Evolutionary conservation across 345 rosid species (phyloP).

Genomic region (Hibiscus mutabilis): DNA sequence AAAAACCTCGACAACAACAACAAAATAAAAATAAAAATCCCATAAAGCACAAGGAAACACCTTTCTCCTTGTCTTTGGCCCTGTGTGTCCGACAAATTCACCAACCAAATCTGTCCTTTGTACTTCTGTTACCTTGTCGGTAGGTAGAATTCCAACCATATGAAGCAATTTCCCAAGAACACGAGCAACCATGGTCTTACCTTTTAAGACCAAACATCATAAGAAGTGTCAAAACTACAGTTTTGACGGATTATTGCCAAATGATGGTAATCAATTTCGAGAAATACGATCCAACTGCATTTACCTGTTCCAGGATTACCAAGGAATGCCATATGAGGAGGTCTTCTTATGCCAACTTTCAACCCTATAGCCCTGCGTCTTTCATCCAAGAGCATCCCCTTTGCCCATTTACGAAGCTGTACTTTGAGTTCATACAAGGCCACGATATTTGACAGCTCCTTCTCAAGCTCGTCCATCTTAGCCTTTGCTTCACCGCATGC

Average conservation of each 20-base stretch:
- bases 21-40: not conserved
- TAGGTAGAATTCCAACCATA: slow-evolving; percentile 88
- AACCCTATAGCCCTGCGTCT: slow-evolving; percentile 85
- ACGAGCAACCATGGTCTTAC: slow-evolving; percentile 98
- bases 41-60: slow-evolving; percentile 21
- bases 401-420: slow-evolving; percentile 93
- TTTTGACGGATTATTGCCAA: not conserved
- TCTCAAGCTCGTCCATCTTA: slow-evolving; percentile 89
- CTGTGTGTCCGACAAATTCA: slow-evolving; percentile 96
- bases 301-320: slow-evolving; percentile 98
- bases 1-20: not conserved
- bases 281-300: not conserved
- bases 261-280: not conserved
- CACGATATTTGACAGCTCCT: slow-evolving; percentile 60
- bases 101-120: slow-evolving; percentile 99
- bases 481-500: slow-evolving; percentile 72
- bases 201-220: slow-evolving; percentile 28
- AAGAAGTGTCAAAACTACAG: not conserved
- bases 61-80: slow-evolving; percentile 95
- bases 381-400: slow-evolving; percentile 98
- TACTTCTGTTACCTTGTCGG: slow-evolving; percentile 81
- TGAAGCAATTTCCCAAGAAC: slow-evolving; percentile 84
- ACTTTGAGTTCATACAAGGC: slow-evolving; percentile 79
- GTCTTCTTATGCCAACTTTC: slow-evolving; percentile 74
- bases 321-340: slow-evolving; percentile 98